Conservation (phyloP, 148 eudicot species). For the Oxyria digyna region DNA sequence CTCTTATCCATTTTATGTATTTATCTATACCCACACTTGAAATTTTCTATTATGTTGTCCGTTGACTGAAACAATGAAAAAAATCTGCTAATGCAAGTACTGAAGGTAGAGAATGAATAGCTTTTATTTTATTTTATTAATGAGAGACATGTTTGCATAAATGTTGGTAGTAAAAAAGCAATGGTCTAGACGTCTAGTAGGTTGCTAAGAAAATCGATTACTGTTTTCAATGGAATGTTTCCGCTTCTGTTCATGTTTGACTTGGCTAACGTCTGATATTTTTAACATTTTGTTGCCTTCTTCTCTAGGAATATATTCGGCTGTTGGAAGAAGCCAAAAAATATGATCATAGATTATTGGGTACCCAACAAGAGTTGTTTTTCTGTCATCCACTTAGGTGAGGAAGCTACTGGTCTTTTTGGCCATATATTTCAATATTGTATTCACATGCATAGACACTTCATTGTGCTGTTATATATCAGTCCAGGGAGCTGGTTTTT, state of each 20-base stretch:
- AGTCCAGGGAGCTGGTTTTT: slow-evolving; percentile 99
- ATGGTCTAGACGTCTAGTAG: not conserved
- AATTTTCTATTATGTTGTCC: not conserved
- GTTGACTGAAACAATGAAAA: not conserved
- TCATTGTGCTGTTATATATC: slow-evolving; percentile 11
- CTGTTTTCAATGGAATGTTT: not conserved
- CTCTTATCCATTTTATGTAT: not conserved
- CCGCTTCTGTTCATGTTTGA: not conserved
- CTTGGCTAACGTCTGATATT: not conserved
- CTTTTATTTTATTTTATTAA: not conserved
- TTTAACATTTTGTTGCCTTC: not conserved
- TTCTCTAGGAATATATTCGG: slow-evolving; percentile 57
- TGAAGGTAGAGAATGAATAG: not conserved
- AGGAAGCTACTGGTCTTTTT: not conserved
- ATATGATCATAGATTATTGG: slow-evolving; percentile 83
- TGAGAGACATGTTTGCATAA: not conserved
- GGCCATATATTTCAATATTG: not conserved
- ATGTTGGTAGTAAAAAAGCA: not conserved
- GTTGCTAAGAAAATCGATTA: not conserved
- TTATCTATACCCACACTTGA: not conserved
- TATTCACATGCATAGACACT: not conserved
- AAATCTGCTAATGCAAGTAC: not conserved
- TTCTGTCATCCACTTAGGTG: slow-evolving; percentile 95
- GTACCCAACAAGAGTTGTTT: slow-evolving; percentile 88
- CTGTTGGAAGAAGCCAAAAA: slow-evolving; percentile 93